phyloP scores from a whole-genome alignment of 140 eudicot genomes.

The Artemisia princeps region DNA sequence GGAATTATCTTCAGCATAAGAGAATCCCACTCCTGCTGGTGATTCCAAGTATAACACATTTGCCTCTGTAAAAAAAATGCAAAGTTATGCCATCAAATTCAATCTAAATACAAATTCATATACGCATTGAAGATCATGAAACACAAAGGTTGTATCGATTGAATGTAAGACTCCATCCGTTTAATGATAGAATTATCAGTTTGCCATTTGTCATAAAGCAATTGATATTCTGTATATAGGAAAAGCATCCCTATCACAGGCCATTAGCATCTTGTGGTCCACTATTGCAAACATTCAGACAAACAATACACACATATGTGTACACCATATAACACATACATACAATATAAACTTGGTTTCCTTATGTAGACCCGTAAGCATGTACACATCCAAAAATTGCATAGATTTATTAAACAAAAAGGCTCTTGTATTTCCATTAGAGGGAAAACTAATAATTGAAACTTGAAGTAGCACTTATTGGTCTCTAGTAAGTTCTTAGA shows the following conservation, averaged over 20 bases:
- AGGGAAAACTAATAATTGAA: too few relatives aligned
- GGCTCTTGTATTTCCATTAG: background rate
- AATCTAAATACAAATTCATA: conserved; percentile 2
- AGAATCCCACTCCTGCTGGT: conserved; percentile 93
- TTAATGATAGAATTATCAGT: background rate
- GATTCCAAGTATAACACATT: conserved; percentile 78
- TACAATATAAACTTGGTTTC: background rate
- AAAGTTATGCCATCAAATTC: conserved; percentile 13
- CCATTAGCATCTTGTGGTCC: background rate
- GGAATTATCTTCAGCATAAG: conserved; percentile 50
- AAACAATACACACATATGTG: background rate
- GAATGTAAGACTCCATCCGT: background rate
- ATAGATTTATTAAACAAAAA: background rate
- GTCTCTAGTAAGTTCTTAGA: too few relatives aligned
- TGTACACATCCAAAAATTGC: background rate
- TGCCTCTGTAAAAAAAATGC: conserved; percentile 46
- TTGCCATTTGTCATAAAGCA: background rate
- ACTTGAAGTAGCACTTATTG: too few relatives aligned
- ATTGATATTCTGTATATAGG: background rate
- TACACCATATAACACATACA: background rate
- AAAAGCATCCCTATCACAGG: background rate
- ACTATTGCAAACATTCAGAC: background rate
- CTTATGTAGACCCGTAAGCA: background rate
- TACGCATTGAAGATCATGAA: background rate
- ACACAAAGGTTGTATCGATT: too few relatives aligned